phyloP scores from a whole-genome alignment of 345 rosid genomes.

The Boechera retrofracta region DNA sequence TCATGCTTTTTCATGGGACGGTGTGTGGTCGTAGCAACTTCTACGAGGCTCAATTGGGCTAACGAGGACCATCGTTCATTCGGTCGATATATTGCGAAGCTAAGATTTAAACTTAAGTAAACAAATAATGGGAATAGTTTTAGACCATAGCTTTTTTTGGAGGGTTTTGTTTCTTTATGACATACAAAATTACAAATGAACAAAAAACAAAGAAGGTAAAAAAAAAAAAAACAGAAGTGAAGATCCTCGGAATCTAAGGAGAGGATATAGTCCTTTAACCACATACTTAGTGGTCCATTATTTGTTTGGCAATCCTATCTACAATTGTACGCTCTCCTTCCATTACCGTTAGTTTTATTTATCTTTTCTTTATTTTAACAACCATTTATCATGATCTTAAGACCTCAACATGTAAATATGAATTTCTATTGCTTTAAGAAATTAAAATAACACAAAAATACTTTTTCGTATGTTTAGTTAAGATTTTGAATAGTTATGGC shows the following conservation, averaged over 20 bases:
- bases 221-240: not conserved
- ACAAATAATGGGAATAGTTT: not conserved
- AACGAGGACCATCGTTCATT: conserved; percentile 30
- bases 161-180: not conserved
- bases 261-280: conserved; percentile 32
- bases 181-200: conserved; percentile 11
- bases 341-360: conserved; percentile 9
- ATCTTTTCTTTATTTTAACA: not conserved
- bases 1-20: conserved; percentile 1
- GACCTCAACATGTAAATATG: not conserved
- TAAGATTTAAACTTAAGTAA: not conserved
- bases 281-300: conserved; percentile 35
- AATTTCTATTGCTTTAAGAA: not conserved
- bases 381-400: not conserved
- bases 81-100: conserved; percentile 15
- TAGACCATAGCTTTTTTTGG: conserved; percentile 27
- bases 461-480: not conserved
- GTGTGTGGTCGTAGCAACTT: conserved; percentile 33
- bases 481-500: not conserved
- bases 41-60: conserved; percentile 21
- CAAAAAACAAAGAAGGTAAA: not conserved
- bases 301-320: conserved; percentile 1
- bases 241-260: conserved; percentile 42
- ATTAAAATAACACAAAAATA: not conserved
- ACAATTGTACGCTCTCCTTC: not conserved